Evolutionary conservation across 129 eudicot genomes (phyloP).

Genomic region (sunflower (Helianthus annuus)): DNA sequence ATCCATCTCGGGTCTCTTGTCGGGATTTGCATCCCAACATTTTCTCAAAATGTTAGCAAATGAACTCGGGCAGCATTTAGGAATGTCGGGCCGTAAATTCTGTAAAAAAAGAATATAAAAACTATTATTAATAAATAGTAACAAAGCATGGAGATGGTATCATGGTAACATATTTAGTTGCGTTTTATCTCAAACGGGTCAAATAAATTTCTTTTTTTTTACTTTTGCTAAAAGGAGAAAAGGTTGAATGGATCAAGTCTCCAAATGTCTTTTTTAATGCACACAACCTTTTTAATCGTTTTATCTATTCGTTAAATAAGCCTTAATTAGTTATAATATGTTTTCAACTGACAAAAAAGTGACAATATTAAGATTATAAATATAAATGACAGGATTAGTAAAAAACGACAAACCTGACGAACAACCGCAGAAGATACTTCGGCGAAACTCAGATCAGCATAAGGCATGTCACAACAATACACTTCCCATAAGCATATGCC

Average conservation of each 20-base stretch:
- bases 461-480: conserved; percentile 94
- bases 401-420: conserved; percentile 55
- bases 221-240: neutral
- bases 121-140: neutral
- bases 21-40: conserved; percentile 90
- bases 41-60: conserved; percentile 73
- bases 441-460: conserved; percentile 86
- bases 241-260: neutral
- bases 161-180: neutral
- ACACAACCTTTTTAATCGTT: too few relatives aligned
- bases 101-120: conserved; percentile 12
- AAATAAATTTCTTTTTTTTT: neutral
- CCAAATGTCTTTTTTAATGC: neutral
- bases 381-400: neutral
- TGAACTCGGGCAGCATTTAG: conserved; percentile 84
- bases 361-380: neutral
- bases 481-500: conserved; percentile 97
- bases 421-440: conserved; percentile 92
- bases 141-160: neutral
- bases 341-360: neutral
- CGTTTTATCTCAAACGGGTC: neutral
- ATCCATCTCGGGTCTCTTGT: conserved; percentile 88
- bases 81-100: conserved; percentile 87
- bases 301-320: too few relatives aligned
- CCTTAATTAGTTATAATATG: neutral